Base-by-base conservation (phyloP, 805 yeast genomes). In the Suhomyces sp. region DNA sequence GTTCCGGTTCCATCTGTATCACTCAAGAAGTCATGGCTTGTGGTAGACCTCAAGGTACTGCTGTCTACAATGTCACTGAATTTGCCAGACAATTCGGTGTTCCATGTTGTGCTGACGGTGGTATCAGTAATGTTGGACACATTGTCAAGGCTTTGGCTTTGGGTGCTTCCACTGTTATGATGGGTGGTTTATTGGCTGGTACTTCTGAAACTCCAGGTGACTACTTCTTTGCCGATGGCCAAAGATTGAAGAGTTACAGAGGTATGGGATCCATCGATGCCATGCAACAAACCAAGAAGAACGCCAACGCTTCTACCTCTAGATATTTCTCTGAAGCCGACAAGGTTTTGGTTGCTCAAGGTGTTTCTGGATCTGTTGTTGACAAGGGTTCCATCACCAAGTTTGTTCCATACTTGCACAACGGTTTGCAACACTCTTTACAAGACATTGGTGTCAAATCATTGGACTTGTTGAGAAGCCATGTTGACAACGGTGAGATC, bases 1-100 rank as follows among this genome's bases (percentile, higher is more conserved):
- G 99, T 69, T 89, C 98, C 31, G 99, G 99, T 66, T 90, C 97
- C 57, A 96, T 96, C 71, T 94, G 99, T 83, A 94, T 94, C 71
- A 94, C 99, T 49, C 99, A 94, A 79, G 99, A 94, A 79, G 99
- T 94, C 55, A 94, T 94, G 99, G 99, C 99, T 49, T 96, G 97
- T 78, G 99, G 99, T 77, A 91, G 99, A 82, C 99, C 99, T 56
- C 99, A 94, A 80, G 99, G 98, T 77, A 91, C 98, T 60, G 99
- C 99, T 55, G 98, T 94, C 50, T 92, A 83, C 81, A 86, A 84
- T 60, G 99, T 94, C 51, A 81, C 94, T 58, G 92, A 93, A 78
- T 92, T 94, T 69, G 96, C 98, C 60, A 86, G 85, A 75, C 82
- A 85, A 72, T 94, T 93, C 69, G 99, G 99, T 71, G 96, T 94